These are phyloP conservation scores for Umbilicaria muhlenbergii DNA, from an alignment of 495 filamentous ascomycete genomes.

Conservation along the genomic window DNA sequence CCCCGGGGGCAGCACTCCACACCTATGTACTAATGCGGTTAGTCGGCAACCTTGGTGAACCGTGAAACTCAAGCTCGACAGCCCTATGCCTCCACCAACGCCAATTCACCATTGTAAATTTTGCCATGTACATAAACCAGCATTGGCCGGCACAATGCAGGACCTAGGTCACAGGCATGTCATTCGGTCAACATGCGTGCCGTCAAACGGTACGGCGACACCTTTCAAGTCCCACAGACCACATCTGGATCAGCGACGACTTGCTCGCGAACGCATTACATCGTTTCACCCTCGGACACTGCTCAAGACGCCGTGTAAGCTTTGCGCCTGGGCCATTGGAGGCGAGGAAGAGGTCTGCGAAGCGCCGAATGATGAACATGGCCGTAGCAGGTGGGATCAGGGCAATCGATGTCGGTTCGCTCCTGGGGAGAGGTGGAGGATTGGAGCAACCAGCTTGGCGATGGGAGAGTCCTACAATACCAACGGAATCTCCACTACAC, in stretches of 20 bases:
- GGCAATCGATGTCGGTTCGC: conserved; percentile 12
- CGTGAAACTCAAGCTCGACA: no score
- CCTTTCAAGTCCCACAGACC: conserved; percentile 12
- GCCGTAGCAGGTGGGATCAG: conserved; percentile 18
- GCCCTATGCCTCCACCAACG: no score
- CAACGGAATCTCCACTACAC: not conserved
- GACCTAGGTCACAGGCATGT: not conserved
- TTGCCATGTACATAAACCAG: no score
- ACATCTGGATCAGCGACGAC: conserved; percentile 41
- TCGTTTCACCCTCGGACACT: conserved; percentile 27
- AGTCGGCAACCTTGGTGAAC: no score
- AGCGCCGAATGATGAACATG: conserved; percentile 32
- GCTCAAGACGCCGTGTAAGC: conserved; percentile 32
- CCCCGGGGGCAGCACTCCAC: no score
- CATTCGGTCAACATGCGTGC: conserved; percentile 7
- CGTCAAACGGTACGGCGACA: not conserved
- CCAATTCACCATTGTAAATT: no score
- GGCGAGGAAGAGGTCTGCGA: conserved; percentile 36
- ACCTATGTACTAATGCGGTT: no score
- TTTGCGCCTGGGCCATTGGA: conserved; percentile 43
- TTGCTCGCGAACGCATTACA: conserved; percentile 32
- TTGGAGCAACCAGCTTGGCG: conserved; percentile 7
- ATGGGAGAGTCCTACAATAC: conserved; percentile 6
- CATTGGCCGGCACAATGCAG: no score
- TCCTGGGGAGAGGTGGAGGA: conserved; percentile 9